Evolutionary conservation across 495 filamentous ascomycete species (phyloP).

Genomic region (Penicillium cataractarum): DNA sequence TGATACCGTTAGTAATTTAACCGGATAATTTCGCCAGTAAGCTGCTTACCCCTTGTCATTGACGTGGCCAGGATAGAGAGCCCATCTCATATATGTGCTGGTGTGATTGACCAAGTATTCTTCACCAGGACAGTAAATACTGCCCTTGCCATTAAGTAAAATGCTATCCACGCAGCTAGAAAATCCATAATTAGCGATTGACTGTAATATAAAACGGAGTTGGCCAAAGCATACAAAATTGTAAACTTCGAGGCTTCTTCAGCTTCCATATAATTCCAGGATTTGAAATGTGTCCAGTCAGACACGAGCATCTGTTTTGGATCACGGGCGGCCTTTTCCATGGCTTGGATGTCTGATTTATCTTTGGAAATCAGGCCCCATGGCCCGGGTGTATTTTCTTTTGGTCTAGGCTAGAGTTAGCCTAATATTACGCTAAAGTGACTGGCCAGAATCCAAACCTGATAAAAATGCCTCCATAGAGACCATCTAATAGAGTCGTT

Average conservation of each 20-base stretch:
- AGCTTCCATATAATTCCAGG: constrained; percentile 42
- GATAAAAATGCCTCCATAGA: constrained; percentile 51
- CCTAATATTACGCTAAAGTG: neutral
- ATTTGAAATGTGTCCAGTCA: constrained; percentile 57
- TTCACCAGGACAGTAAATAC: constrained; percentile 45
- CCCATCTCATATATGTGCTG: neutral
- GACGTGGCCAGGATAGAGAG: constrained; percentile 25
- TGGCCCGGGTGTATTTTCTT: constrained; percentile 24
- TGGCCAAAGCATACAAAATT: constrained; percentile 32
- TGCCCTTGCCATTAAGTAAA: constrained; percentile 57
- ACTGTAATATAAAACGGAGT: neutral
- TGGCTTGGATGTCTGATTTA: constrained; percentile 32
- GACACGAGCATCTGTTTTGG: constrained; percentile 46
- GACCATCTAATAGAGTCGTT: constrained; percentile 54
- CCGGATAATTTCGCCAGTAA: neutral
- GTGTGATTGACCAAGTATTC: constrained; percentile 28
- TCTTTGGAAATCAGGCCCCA: constrained; percentile 45
- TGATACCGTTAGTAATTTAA: neutral
- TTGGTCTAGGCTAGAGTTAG: neutral
- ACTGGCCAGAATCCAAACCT: constrained; percentile 3
- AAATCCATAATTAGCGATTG: no score
- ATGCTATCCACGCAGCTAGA: constrained; percentile 49
- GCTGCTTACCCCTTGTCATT: neutral
- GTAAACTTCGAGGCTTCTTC: constrained; percentile 40
- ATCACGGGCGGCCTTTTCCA: constrained; percentile 45